Evolutionary conservation across 2,329 filamentous ascomycete genomes (phyloP).

Genomic region (Tolypocladium endophyticum): DNA sequence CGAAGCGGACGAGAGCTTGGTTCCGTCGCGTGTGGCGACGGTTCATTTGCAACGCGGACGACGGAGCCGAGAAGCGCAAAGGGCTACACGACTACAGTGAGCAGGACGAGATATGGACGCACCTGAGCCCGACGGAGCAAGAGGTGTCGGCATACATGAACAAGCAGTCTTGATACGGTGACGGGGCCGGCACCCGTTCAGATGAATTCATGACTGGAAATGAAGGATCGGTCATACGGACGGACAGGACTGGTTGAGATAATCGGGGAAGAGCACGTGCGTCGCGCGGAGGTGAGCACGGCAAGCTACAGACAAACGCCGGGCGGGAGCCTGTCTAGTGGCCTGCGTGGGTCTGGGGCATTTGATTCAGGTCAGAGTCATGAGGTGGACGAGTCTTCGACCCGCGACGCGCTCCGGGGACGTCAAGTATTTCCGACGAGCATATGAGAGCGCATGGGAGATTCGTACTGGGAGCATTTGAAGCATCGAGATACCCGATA

Average conservation of each 20-base stretch:
- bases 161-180: neutral
- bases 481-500: neutral
- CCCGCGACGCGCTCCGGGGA: neutral
- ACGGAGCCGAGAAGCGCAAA: conserved; percentile 1
- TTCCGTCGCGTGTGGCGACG: conserved; percentile 23
- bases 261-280: neutral
- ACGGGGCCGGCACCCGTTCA: neutral
- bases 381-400: neutral
- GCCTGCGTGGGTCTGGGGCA: neutral
- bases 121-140: conserved; percentile 7
- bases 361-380: neutral
- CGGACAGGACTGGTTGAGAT: no score
- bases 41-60: conserved; percentile 1
- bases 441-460: neutral
- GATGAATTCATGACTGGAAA: neutral
- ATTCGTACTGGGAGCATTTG: neutral
- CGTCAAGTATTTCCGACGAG: neutral
- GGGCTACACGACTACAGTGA: conserved; percentile 10
- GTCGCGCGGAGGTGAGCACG: neutral
- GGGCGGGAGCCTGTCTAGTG: neutral
- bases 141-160: neutral
- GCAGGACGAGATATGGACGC: conserved; percentile 13
- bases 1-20: conserved; percentile 34
- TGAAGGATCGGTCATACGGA: neutral
- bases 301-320: neutral